phyloP scores from a whole-genome alignment of 2,329 filamentous ascomycete genomes.

The Penicillium sp. region DNA sequence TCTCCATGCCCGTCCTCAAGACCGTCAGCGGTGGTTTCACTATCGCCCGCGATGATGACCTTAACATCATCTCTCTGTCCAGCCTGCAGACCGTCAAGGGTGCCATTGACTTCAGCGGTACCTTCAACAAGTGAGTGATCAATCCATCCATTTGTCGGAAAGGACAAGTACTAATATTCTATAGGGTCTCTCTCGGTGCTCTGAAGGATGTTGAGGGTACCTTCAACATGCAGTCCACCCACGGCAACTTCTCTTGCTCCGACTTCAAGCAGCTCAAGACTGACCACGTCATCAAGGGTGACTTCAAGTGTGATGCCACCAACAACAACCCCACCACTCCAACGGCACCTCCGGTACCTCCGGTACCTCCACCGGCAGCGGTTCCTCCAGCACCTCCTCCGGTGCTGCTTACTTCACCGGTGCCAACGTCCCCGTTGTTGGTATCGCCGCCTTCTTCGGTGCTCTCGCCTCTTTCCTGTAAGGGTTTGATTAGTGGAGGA shows the following conservation, averaged over 20 bases:
- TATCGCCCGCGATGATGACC: slow-evolving; percentile 85
- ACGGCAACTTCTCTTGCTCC: slow-evolving; percentile 61
- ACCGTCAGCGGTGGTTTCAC: slow-evolving; percentile 76
- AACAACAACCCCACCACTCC: slow-evolving; percentile 39
- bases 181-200: slow-evolving; percentile 69
- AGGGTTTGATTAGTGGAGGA: slow-evolving; percentile 32
- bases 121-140: slow-evolving; percentile 75
- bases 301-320: slow-evolving; percentile 46
- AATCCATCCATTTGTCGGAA: background rate
- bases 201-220: slow-evolving; percentile 70
- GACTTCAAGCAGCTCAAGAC: slow-evolving; percentile 52
- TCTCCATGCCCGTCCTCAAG: slow-evolving; percentile 71
- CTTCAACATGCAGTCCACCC: slow-evolving; percentile 68
- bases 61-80: slow-evolving; percentile 68
- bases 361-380: slow-evolving; percentile 27
- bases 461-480: slow-evolving; percentile 51
- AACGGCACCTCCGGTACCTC: slow-evolving; percentile 35
- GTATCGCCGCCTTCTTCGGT: slow-evolving; percentile 48
- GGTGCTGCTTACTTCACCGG: slow-evolving; percentile 40
- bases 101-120: slow-evolving; percentile 81
- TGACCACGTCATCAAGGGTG: slow-evolving; percentile 50
- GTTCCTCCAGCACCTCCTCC: slow-evolving; percentile 33
- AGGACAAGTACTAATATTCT: slow-evolving; percentile 34
- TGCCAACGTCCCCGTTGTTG: slow-evolving; percentile 42
- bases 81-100: slow-evolving; percentile 70